Conservation (phyloP, 768 basidiomycete species). For the Russula sp. region DNA sequence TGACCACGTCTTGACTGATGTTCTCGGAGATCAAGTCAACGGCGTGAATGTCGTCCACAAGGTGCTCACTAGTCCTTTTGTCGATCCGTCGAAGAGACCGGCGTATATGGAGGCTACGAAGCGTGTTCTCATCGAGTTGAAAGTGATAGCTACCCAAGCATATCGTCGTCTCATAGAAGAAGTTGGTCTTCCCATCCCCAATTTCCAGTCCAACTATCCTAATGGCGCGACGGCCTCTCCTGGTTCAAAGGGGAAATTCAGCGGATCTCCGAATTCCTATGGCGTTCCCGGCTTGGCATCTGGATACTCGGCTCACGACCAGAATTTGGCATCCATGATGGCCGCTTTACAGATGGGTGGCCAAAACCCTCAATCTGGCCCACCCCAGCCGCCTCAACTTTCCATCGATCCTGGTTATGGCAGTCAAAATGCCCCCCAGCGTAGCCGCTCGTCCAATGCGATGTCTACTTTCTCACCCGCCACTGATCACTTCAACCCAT, state of each 20-base stretch:
- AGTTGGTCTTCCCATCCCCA: slow-evolving; percentile 87
- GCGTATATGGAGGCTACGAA: slow-evolving; percentile 83
- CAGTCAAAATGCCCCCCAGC: slow-evolving; percentile 32
- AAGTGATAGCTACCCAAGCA: slow-evolving; percentile 91
- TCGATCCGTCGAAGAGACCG: slow-evolving; percentile 67
- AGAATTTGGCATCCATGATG: slow-evolving; percentile 90
- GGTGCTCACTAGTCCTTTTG: slow-evolving; percentile 81
- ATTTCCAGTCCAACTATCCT: slow-evolving; percentile 77
- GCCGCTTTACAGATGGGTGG: slow-evolving; percentile 88
- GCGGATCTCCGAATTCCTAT: slow-evolving; percentile 50
- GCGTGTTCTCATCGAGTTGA: slow-evolving; percentile 83
- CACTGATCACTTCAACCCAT: slow-evolving; percentile 57
- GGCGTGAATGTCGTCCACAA: slow-evolving; percentile 92
- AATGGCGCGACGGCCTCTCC: slow-evolving; percentile 53
- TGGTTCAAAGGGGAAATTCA: slow-evolving; percentile 56
- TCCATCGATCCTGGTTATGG: slow-evolving; percentile 67
- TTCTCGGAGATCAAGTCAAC: slow-evolving; percentile 94
- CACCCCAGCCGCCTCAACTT: slow-evolving; percentile 66
- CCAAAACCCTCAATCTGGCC: slow-evolving; percentile 78
- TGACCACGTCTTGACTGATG: slow-evolving; percentile 90
- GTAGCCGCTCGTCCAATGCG: slow-evolving; percentile 39
- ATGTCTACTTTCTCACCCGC: slow-evolving; percentile 50
- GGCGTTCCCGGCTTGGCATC: slow-evolving; percentile 74
- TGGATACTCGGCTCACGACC: slow-evolving; percentile 78
- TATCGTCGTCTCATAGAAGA: slow-evolving; percentile 93